Evolutionary conservation across 371 early-diverging fungal genomes (phyloP), one percentile per base, ranked within the genome.

Genomic region (Apophysomyces trapeziformis): DNA sequence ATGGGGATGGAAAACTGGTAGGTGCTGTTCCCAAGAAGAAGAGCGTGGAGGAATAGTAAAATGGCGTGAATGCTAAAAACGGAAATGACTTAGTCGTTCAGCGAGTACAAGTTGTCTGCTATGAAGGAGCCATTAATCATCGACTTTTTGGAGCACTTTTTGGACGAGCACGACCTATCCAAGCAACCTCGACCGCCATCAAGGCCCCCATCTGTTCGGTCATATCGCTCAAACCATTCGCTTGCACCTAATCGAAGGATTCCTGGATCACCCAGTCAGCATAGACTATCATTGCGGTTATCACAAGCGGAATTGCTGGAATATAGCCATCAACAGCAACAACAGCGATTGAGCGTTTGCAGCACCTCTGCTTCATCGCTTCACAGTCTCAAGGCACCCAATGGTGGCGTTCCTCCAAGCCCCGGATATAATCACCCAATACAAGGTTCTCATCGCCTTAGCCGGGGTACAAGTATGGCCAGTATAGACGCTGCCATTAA

Each of bases 61-160:
- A 38, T 8, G 1, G n/a, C 16, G 26, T 32, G 38, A 21, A 12
- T 59, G 18, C 57, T 60, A 46, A 43, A 47, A 16, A 61, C 21
- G 57, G 38, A 43, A 60, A 14, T 46, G 37, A 5, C 38, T 12
- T 69, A 90, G 92, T 88, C 92, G 35, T 84, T 92, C 64, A 85
- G 84, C 21, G 94, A 94, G 73, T 93, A 90, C 73, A 91, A 93
- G 62, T 71, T 94, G 41, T 90, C 90, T 65, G 90, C 90, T 7
- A 87, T 94, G 83, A 94, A 94, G 65, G 94, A 94, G 69, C 94
- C 94, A 0, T 64, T 94, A 68, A 87, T 92, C 21, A 84, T 90
- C 46, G 92, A 94, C 70, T 93, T 94, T 68, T 65, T 94, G 43
- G 87, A 91, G 58, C 90, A 90, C 71, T 94, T 89, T 61, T 73